These are phyloP conservation scores for Sugiyamaella paludigena DNA, from an alignment of 1,139 yeast species.

Conservation along the genomic window DNA sequence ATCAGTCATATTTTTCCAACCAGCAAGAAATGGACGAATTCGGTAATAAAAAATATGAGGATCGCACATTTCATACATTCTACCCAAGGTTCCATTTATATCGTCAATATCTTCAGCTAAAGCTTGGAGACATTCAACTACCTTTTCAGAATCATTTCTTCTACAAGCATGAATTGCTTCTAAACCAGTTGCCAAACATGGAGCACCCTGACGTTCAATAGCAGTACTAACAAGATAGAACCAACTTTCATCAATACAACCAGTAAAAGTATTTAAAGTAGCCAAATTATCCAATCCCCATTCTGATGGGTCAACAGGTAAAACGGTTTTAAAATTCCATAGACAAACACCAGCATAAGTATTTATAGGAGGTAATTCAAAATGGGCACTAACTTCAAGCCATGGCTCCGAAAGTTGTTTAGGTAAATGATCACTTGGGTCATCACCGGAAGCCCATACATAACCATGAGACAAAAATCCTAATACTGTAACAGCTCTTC, in stretches of 20 bases:
- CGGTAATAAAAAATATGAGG: constrained; percentile 88
- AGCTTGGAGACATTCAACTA: constrained; percentile 51
- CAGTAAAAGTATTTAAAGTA: constrained; percentile 82
- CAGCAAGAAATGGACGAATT: constrained; percentile 86
- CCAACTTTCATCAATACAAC: constrained; percentile 91
- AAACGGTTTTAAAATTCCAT: constrained; percentile 76
- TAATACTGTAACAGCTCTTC: constrained; percentile 77
- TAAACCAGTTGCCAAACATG: constrained; percentile 56
- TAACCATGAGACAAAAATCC: constrained; percentile 85
- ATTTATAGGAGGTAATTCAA: constrained; percentile 81
- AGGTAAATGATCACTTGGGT: constrained; percentile 66
- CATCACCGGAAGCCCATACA: constrained; percentile 66
- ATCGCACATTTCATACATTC: constrained; percentile 93
- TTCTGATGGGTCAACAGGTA: constrained; percentile 46
- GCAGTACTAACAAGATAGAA: constrained; percentile 84
- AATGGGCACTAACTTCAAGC: constrained; percentile 51
- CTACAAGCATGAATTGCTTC: constrained; percentile 61
- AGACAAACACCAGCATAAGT: constrained; percentile 85
- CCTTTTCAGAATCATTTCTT: constrained; percentile 40
- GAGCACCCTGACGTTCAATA: constrained; percentile 80
- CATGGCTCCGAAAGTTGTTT: constrained; percentile 68
- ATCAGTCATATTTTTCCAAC: constrained; percentile 90
- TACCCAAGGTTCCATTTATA: constrained; percentile 70
- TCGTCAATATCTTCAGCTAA: constrained; percentile 75
- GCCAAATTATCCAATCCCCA: constrained; percentile 64